A percentile compares a stretch with the other conserved stretches of the same genome.
Evolutionary conservation across 768 basidiomycete genomes (phyloP).

Genomic region (Auricularia auricula-judae): DNA sequence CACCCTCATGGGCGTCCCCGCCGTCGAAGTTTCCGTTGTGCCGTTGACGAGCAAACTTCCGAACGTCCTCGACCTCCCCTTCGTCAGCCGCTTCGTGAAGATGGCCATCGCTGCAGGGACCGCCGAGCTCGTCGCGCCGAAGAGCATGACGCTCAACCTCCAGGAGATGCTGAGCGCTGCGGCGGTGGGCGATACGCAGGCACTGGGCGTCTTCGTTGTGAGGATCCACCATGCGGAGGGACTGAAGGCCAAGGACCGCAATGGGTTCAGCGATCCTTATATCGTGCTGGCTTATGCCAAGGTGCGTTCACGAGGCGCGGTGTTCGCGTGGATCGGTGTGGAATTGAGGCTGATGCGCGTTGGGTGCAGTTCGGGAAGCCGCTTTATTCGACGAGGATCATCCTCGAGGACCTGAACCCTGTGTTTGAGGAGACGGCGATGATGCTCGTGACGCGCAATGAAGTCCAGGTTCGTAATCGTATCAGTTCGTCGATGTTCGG

Average conservation of each 20-base stretch:
- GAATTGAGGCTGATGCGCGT: not conserved
- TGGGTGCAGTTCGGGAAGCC: conserved; percentile 35
- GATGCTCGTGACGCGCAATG: conserved; percentile 50
- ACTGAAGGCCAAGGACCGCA: conserved; percentile 37
- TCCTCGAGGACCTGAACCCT: conserved; percentile 50
- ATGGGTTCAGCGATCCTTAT: conserved; percentile 42
- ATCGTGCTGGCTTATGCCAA: conserved; percentile 56
- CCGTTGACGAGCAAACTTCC: conserved; percentile 53
- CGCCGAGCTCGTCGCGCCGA: conserved; percentile 53
- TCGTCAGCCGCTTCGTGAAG: conserved; percentile 58
- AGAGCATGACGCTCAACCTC: conserved; percentile 58
- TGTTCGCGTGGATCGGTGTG: not conserved
- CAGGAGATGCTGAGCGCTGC: conserved; percentile 50
- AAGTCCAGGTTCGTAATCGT: conserved; percentile 25
- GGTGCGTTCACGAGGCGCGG: conserved; percentile 11
- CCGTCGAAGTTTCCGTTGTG: conserved; percentile 50
- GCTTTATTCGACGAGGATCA: conserved; percentile 62
- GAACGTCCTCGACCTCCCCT: conserved; percentile 67
- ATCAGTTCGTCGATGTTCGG: not conserved
- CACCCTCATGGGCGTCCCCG: conserved; percentile 62
- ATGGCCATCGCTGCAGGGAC: conserved; percentile 49
- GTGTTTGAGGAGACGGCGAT: conserved; percentile 62
- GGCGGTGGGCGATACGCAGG: conserved; percentile 51
- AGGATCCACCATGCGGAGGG: conserved; percentile 53
- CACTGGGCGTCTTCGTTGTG: conserved; percentile 54